These are phyloP conservation scores for Fomitiporia mediterranea DNA, from an alignment of 1,284 basidiomycete species.

Conservation along the genomic window DNA sequence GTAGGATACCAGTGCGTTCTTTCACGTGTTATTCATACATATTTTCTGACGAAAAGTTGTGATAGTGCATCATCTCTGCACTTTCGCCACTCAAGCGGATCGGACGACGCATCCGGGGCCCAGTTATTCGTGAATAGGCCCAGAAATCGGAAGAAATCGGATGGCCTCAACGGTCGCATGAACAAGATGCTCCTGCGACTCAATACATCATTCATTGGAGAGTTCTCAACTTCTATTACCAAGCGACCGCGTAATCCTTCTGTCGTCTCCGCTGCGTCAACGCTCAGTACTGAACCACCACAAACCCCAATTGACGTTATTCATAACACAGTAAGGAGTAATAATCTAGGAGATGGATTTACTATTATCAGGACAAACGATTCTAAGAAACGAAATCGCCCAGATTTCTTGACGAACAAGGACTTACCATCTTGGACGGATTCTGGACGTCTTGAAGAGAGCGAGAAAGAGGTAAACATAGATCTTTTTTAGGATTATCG, in stretches of 20 bases:
- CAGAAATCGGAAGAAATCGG: constrained; percentile 7
- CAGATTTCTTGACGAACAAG: neutral
- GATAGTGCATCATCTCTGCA: no score
- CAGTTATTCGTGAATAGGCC: neutral
- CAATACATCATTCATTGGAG: constrained; percentile 6
- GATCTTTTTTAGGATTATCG: neutral
- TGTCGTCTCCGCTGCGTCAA: constrained; percentile 40
- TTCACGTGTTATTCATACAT: no score
- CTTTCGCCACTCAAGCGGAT: neutral
- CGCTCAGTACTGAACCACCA: constrained; percentile 33
- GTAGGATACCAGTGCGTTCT: no score
- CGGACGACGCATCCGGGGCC: neutral
- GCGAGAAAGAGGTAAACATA: neutral
- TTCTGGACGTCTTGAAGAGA: neutral
- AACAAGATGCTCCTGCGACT: constrained; percentile 15
- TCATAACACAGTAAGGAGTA: constrained; percentile 30
- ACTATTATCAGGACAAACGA: constrained; percentile 40
- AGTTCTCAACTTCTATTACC: neutral
- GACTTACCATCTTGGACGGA: constrained; percentile 14
- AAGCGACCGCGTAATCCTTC: constrained; percentile 33
- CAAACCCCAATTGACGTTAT: constrained; percentile 42
- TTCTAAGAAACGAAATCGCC: constrained; percentile 7
- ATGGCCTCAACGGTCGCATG: constrained; percentile 15
- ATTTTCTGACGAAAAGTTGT: no score
- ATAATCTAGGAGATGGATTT: constrained; percentile 36